Base-by-base conservation (phyloP, 164 flowering plant genomes). In the Nelumbo lutea region DNA sequence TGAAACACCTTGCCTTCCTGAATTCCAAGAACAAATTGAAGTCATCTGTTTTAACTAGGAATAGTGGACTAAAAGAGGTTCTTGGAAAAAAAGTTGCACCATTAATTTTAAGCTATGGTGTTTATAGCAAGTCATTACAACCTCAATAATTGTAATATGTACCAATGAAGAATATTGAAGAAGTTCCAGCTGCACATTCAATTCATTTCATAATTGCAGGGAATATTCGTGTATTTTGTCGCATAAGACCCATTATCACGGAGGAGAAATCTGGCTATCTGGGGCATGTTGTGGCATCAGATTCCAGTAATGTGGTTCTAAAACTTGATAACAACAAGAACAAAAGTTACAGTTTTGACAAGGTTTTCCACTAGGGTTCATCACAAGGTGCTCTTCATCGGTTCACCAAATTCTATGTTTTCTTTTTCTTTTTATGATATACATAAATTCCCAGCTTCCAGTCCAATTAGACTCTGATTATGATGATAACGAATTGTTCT, bases 181-280 rank as follows among this genome's bases (percentile, higher is more conserved):
- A 57, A 39, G 41, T 9, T 14, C 8, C 0, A 44, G 27, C 39
- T 14, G 65, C 42, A 9, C 27, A 65, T 4, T 52, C 55, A 9
- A n/a, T 39, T 5, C 1, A 59, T 47, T 42, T 65, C 42, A 41
- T 60, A 38, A 48, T 56, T 77, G 77, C 86, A 87, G 90, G 87
- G 15, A 85, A 83, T 59, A 85, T 85, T 74, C 87, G 90, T 8
- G 90, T 83, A 2, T 85, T 83, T 66, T 87, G 87, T 56, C 87
- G 87, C 11, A 55, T 87, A 59, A 83, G 87, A 68, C 90, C 90
- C 14, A 64, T 69, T 61, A 66, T 67, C 8, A n/a, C 38, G 45
- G 77, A 68, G 59, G 79, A 83, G 74, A 76, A 58, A 61, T 57
- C 69, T 68, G 72, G 78, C 15, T 9, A 14, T 50, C 47, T 56